Conservation (phyloP, 2,329 filamentous ascomycete species). For the Mariannaea elegans region DNA sequence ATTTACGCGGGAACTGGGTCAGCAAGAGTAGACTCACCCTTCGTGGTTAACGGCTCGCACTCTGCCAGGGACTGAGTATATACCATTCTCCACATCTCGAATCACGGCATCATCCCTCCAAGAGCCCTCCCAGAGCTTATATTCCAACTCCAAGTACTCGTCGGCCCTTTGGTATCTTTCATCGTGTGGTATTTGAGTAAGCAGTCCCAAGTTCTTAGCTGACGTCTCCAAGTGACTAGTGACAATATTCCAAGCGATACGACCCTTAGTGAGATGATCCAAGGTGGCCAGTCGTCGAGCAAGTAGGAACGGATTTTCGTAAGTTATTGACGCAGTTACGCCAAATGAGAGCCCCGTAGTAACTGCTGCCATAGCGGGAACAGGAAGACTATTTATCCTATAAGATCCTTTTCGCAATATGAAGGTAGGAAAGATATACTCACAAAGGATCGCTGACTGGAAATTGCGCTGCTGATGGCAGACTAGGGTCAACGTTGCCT, state of each 20-base stretch:
- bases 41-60: constrained; percentile 49
- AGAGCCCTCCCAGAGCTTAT: constrained; percentile 62
- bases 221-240: constrained; percentile 74
- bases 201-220: constrained; percentile 66
- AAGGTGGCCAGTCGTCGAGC: constrained; percentile 69
- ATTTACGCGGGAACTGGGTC: too few species aligned
- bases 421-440: not conserved
- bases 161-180: constrained; percentile 23
- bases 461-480: constrained; percentile 13
- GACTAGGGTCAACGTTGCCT: not conserved
- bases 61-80: constrained; percentile 45
- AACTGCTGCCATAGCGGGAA: constrained; percentile 58
- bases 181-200: constrained; percentile 49
- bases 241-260: constrained; percentile 67
- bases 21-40: too few species aligned
- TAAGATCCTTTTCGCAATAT: not conserved
- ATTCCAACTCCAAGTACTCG: constrained; percentile 29
- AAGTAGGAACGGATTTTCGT: constrained; percentile 72
- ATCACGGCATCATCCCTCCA: constrained; percentile 53
- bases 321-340: constrained; percentile 50
- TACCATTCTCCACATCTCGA: constrained; percentile 31
- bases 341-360: constrained; percentile 23
- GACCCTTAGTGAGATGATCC: constrained; percentile 69
- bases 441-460: constrained; percentile 17
- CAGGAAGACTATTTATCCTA: not conserved